These are phyloP conservation scores for Akebia trifoliata DNA, from an alignment of 164 flowering plant species.

Conservation along the genomic window DNA sequence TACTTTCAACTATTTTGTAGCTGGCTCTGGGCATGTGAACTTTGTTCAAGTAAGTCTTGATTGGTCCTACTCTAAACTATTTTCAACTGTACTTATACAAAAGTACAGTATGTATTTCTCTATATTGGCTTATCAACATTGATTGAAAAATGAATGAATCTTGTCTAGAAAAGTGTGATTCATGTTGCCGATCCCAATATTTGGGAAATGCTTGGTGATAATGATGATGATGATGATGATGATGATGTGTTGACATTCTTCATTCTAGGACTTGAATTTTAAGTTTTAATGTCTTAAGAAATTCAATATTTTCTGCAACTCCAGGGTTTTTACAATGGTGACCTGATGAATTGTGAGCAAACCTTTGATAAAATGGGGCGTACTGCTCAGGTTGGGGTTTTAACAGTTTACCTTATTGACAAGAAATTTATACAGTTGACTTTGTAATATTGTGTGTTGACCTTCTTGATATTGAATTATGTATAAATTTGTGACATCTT, in stretches of 20 bases:
- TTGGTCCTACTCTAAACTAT: background rate
- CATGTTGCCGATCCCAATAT: too few species aligned
- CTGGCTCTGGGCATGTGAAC: constrained; percentile 58
- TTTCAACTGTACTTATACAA: too few species aligned
- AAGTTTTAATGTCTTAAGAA: background rate
- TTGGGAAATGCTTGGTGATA: too few species aligned
- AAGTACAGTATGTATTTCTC: too few species aligned
- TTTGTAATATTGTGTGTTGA: background rate
- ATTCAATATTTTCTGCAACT: constrained; percentile 14
- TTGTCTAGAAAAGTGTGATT: too few species aligned
- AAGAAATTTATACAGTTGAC: background rate
- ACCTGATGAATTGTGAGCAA: constrained; percentile 68
- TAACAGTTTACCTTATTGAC: background rate
- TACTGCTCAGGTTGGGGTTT: constrained; percentile 68
- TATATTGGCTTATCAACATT: too few species aligned
- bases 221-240: too few species aligned
- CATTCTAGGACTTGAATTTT: background rate
- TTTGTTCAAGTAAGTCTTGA: constrained; percentile 70
- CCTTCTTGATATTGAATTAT: background rate
- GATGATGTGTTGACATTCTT: constrained; percentile 5
- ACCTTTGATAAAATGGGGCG: constrained; percentile 86
- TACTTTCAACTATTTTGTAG: constrained; percentile 44
- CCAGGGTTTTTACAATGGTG: constrained; percentile 77
- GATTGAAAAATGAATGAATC: too few species aligned
- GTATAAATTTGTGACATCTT: background rate